phyloP scores from a whole-genome alignment of 768 basidiomycete species.

The Leccinellum luteum region DNA sequence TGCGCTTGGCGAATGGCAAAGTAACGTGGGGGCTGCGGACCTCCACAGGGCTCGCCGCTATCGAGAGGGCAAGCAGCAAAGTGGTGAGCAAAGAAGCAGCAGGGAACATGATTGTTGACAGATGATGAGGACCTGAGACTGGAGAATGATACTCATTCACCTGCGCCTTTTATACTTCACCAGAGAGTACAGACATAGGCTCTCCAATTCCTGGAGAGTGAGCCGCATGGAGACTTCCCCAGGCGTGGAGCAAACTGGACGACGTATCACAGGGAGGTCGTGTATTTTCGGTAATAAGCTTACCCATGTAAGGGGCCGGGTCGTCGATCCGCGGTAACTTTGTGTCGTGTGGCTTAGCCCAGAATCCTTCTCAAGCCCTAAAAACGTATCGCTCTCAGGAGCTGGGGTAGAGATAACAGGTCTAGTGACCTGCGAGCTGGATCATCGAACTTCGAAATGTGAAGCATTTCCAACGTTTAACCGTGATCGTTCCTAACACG shows the following conservation, averaged over 20 bases:
- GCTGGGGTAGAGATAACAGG: not conserved
- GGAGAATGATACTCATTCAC: conserved; percentile 6
- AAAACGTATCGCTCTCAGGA: not conserved
- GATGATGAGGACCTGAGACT: conserved; percentile 9
- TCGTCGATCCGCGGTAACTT: not conserved
- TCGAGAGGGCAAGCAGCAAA: conserved; percentile 45
- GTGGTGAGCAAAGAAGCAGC: conserved; percentile 41
- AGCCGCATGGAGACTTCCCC: conserved; percentile 12
- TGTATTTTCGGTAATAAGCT: conserved; percentile 1
- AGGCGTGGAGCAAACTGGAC: not conserved
- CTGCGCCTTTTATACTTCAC: conserved; percentile 20
- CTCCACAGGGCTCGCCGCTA: conserved; percentile 43
- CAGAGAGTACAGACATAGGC: not conserved
- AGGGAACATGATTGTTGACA: conserved; percentile 35
- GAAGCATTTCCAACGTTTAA: not conserved
- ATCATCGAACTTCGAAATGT: not conserved
- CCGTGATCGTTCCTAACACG: not conserved
- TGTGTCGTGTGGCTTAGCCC: not conserved
- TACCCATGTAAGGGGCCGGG: not conserved
- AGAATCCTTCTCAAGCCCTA: not conserved
- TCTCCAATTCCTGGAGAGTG: not conserved
- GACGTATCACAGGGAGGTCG: conserved; percentile 6
- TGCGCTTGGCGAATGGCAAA: conserved; percentile 51
- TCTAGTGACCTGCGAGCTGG: not conserved
- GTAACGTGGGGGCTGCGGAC: conserved; percentile 41